Conservation (phyloP, 768 basidiomycete species). For the Cytidiella melzeri region DNA sequence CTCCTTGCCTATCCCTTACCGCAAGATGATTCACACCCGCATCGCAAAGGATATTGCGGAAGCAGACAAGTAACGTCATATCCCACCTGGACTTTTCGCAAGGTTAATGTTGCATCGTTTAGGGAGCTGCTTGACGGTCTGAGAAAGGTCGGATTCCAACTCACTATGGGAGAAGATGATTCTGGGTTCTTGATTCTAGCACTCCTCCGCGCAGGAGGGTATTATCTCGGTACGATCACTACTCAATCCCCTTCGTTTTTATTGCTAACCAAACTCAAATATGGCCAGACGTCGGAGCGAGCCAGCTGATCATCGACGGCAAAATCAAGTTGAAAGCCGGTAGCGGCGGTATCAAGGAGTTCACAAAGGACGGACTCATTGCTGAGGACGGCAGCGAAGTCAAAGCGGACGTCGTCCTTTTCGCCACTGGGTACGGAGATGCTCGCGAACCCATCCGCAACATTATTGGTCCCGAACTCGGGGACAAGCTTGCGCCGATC, state of each 20-base stretch:
- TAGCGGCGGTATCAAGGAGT: conserved; percentile 23
- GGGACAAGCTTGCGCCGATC: conserved; percentile 39
- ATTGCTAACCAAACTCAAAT: too few species aligned
- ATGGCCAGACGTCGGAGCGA: conserved; percentile 31
- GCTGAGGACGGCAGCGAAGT: conserved; percentile 20
- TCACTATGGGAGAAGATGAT: conserved; percentile 33
- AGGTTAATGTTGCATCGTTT: too few species aligned
- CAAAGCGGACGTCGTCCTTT: conserved; percentile 21
- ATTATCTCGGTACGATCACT: conserved; percentile 34
- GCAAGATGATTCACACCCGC: conserved; percentile 26
- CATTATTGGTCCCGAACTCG: conserved; percentile 43
- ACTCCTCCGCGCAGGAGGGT: conserved; percentile 30
- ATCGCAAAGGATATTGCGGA: conserved; percentile 28
- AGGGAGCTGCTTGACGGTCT: conserved; percentile 36
- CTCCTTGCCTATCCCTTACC: conserved; percentile 37
- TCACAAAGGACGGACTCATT: conserved; percentile 20
- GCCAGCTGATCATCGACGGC: conserved; percentile 40
- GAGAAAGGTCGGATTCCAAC: conserved; percentile 31
- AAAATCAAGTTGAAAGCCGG: conserved; percentile 43
- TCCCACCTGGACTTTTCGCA: too few species aligned
- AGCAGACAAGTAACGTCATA: conserved; percentile 21
- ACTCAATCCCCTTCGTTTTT: neutral
- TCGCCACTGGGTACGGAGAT: conserved; percentile 21
- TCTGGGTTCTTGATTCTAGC: conserved; percentile 28
- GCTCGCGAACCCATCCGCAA: conserved; percentile 11